Evolutionary conservation across 768 basidiomycete genomes (phyloP).

Genomic region (Neoboletus magnificus): DNA sequence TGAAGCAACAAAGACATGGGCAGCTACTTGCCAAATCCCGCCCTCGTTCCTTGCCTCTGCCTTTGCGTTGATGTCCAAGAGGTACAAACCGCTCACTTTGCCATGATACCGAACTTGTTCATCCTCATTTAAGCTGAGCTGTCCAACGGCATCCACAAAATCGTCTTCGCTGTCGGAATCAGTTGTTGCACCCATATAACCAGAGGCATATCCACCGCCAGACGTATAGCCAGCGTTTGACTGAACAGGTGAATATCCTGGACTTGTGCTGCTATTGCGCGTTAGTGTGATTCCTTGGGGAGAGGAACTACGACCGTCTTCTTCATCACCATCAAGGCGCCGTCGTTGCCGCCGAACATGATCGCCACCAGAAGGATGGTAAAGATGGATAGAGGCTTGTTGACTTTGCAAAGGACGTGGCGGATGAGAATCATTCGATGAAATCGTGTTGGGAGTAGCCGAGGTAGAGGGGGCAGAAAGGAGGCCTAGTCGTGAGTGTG

Average conservation of each 20-base stretch:
- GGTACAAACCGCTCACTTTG: conserved; percentile 76
- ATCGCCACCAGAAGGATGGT: conserved; percentile 20
- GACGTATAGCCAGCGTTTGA: conserved; percentile 11
- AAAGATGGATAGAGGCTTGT: conserved; percentile 10
- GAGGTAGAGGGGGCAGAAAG: background rate
- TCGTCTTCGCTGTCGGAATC: conserved; percentile 41
- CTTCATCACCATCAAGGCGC: conserved; percentile 35
- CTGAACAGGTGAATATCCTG: conserved; percentile 16
- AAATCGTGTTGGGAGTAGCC: conserved; percentile 2
- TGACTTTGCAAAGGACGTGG: conserved; percentile 5
- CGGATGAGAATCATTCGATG: conserved; percentile 13
- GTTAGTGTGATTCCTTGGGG: conserved; percentile 2
- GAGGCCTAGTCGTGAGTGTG: background rate
- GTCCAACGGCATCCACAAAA: conserved; percentile 72
- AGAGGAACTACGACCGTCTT: conserved; percentile 4
- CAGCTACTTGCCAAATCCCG: conserved; percentile 63
- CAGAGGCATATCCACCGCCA: conserved; percentile 20
- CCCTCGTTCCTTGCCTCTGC: conserved; percentile 67
- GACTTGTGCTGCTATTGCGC: conserved; percentile 18
- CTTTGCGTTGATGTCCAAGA: conserved; percentile 60
- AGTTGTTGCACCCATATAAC: conserved; percentile 31
- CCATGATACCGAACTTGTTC: conserved; percentile 84
- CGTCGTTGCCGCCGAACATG: conserved; percentile 48
- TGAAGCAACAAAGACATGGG: conserved; percentile 5
- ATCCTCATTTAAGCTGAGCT: conserved; percentile 85